Evolutionary conservation across 345 rosid species (phyloP).

Genomic region (Lumnitzera littorea): DNA sequence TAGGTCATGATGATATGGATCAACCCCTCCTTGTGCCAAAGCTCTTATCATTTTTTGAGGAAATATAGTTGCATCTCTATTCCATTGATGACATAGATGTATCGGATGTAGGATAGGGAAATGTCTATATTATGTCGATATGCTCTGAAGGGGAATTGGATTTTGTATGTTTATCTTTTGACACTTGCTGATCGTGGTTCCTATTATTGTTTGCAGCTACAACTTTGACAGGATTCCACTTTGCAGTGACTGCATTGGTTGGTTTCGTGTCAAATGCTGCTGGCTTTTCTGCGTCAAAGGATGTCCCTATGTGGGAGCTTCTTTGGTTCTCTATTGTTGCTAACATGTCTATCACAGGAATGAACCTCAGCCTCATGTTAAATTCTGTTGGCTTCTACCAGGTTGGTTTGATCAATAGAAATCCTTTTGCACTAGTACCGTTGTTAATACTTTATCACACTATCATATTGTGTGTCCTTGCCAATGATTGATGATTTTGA

Average conservation of each 20-base stretch:
- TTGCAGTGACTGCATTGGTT: conserved; percentile 72
- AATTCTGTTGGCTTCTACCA: conserved; percentile 96
- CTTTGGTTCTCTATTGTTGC: conserved; percentile 90
- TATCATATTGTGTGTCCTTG: not conserved
- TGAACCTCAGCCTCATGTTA: conserved; percentile 94
- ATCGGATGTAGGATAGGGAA: too few relatives aligned
- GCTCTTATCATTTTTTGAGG: too few relatives aligned
- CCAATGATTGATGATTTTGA: not conserved
- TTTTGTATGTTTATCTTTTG: too few relatives aligned
- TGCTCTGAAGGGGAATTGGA: too few relatives aligned
- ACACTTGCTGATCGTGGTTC: not conserved
- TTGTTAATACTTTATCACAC: not conserved
- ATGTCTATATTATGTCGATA: too few relatives aligned
- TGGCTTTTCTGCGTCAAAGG: conserved; percentile 68
- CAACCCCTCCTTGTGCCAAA: too few relatives aligned
- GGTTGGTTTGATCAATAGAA: conserved; percentile 14
- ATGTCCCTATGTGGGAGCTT: conserved; percentile 92
- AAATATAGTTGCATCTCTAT: too few relatives aligned
- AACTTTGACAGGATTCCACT: conserved; percentile 89
- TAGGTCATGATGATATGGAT: too few relatives aligned
- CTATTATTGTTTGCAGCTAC: conserved; percentile 44
- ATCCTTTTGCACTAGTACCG: not conserved
- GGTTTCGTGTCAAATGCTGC: conserved; percentile 87
- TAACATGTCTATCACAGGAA: conserved; percentile 72
- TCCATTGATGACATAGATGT: too few relatives aligned